Conservation (phyloP, 2,329 filamentous ascomycete genomes). For the Clarireedia homoeocarpa region DNA sequence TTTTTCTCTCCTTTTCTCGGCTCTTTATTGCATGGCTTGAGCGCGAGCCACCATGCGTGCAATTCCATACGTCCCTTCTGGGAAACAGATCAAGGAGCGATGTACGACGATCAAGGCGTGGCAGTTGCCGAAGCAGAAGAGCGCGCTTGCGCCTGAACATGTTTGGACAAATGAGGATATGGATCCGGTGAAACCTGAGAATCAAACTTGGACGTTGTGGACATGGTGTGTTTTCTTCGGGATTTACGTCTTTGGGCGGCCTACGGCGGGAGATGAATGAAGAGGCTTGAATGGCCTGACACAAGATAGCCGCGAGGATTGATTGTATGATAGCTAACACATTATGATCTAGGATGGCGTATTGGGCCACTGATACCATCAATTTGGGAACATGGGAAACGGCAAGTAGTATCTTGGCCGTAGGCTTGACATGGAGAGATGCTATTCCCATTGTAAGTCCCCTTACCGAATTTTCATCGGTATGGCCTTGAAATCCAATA, state of each 20-base stretch:
- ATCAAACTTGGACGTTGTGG: slow-evolving; percentile 30
- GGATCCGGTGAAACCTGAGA: slow-evolving; percentile 26
- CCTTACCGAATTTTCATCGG: slow-evolving; percentile 8
- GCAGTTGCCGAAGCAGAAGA: slow-evolving; percentile 41
- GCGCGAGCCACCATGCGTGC: slow-evolving; percentile 15
- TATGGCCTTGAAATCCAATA: not conserved
- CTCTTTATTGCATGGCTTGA: too few relatives aligned
- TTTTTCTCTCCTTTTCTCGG: too few relatives aligned
- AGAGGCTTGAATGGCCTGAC: not conserved
- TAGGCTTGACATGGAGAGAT: slow-evolving; percentile 48
- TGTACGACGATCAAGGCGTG: slow-evolving; percentile 36
- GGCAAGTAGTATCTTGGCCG: slow-evolving; percentile 39
- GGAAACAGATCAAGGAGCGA: slow-evolving; percentile 32
- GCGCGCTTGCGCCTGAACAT: slow-evolving; percentile 38
- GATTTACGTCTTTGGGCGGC: too few relatives aligned
- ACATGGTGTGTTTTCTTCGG: slow-evolving; percentile 23
- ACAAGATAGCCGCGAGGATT: not conserved
- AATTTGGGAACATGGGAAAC: slow-evolving; percentile 44
- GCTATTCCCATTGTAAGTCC: slow-evolving; percentile 35
- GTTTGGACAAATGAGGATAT: slow-evolving; percentile 35
- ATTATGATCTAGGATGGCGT: slow-evolving; percentile 26
- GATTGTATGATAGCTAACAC: not conserved
- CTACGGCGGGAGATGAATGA: not conserved
- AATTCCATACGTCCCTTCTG: slow-evolving; percentile 27
- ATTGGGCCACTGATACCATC: slow-evolving; percentile 35